Conservation (phyloP, 306 rosid genomes). For the Quercus variabilis region DNA sequence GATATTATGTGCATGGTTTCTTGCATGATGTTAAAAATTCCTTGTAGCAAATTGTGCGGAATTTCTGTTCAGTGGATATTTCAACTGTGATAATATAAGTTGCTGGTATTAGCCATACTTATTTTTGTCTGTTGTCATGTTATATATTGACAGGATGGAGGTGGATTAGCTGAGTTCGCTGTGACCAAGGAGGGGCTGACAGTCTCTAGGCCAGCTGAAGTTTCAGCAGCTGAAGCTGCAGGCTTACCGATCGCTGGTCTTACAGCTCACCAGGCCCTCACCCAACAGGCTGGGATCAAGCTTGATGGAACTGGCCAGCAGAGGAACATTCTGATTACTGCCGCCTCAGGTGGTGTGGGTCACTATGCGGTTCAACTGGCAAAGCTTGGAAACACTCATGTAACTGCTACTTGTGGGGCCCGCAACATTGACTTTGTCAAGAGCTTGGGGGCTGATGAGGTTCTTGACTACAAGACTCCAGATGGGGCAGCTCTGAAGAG, state of each 20-base stretch:
- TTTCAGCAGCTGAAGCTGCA: slow-evolving; percentile 56
- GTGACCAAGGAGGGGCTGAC: slow-evolving; percentile 43
- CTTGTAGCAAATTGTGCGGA: too few species aligned
- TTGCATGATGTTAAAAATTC: too few species aligned
- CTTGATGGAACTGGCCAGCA: slow-evolving; percentile 52
- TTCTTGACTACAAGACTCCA: slow-evolving; percentile 68
- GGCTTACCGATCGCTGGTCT: slow-evolving; percentile 64
- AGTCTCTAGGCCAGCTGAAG: slow-evolving; percentile 48
- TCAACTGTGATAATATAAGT: too few species aligned
- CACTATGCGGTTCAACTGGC: slow-evolving; percentile 68
- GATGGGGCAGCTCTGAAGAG: slow-evolving; percentile 57
- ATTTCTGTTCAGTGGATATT: too few species aligned
- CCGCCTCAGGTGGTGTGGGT: slow-evolving; percentile 72
- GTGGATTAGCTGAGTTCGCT: slow-evolving; percentile 63
- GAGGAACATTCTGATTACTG: slow-evolving; percentile 53
- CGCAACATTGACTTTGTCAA: slow-evolving; percentile 58
- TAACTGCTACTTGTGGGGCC: slow-evolving; percentile 75
- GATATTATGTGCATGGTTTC: too few species aligned
- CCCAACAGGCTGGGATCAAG: slow-evolving; percentile 55
- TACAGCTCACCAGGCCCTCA: slow-evolving; percentile 66
- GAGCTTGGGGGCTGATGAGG: slow-evolving; percentile 71
- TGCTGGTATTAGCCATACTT: background rate
- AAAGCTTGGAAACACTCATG: slow-evolving; percentile 52
- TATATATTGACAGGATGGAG: slow-evolving; percentile 51
- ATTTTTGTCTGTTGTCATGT: background rate